Base-by-base conservation (phyloP, 257 asterid genomes). In the Coffea canephora region DNA sequence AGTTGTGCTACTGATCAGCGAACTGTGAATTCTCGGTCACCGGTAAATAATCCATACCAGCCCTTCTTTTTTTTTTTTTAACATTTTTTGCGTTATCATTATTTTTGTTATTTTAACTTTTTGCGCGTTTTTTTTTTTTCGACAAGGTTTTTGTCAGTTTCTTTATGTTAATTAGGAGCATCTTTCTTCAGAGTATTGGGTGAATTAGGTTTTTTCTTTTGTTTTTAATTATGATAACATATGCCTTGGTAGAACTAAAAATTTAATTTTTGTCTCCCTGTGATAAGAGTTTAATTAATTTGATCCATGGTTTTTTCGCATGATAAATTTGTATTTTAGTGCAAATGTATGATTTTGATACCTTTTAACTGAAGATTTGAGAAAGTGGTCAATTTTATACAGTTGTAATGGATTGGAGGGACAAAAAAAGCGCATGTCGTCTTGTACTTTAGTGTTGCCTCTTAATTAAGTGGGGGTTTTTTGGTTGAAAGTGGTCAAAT, bases 1-100 rank as follows among this genome's bases (percentile, higher is more conserved):
- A 50, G 78, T 75, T 75, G 19, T 75, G 59, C 57, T 41, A 75
- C 78, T 75, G 43, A 61, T 45, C 69, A 74, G 66, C 62, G 36
- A 36, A 59, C 69, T 75, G 70, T 39, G 69, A 57, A 5, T 34
- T 34, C 5, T 59, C 36, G 31, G 43, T 75, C 61, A 27, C 71
- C 45, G 78, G 78, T 75, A 39, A 75, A 25, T 8, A n/a, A 41
- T 61, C 70, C 57, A 52, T 21, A 59, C 68, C 31, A 23, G 31
- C 68, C 31, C n/a, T 61, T 19, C 8, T 31, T 59, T 8, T 6
- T 57, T 31, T 31, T 31, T 31, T 31, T 31, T 31, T 31, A 31
- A 31, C 34, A 31, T 2, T 59, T 21, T 61, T 21, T 61, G 27
- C 62, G 18, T 21, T 1, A 8, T 61, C 18, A 6, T 8, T 4